phyloP scores from a whole-genome alignment of 768 basidiomycete species.

The Lyophyllum decastes region DNA sequence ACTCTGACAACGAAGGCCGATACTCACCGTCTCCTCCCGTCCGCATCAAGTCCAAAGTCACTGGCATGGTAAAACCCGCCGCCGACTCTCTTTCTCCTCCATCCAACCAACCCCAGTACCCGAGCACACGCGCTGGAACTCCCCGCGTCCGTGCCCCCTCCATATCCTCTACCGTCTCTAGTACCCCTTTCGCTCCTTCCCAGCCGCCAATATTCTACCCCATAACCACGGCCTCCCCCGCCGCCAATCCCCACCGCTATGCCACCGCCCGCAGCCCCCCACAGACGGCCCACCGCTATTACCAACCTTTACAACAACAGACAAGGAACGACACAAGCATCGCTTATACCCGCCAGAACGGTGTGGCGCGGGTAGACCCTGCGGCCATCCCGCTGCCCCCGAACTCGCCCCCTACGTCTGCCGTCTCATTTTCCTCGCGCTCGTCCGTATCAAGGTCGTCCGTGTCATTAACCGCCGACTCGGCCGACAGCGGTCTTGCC shows the following conservation, averaged over 20 bases:
- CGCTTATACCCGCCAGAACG: not conserved
- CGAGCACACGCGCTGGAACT: constrained; percentile 26
- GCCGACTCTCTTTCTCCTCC: constrained; percentile 19
- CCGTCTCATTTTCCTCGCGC: constrained; percentile 76
- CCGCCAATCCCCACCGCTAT: constrained; percentile 63
- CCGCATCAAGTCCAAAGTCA: constrained; percentile 65
- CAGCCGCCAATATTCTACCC: constrained; percentile 45
- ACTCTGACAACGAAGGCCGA: constrained; percentile 14
- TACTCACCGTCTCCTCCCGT: constrained; percentile 26
- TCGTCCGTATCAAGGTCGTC: constrained; percentile 66
- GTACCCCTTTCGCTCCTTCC: constrained; percentile 11
- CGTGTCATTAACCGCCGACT: constrained; percentile 38
- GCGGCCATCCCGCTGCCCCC: constrained; percentile 57
- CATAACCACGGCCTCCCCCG: constrained; percentile 55
- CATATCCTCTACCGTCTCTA: constrained; percentile 36
- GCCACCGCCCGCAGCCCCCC: constrained; percentile 34
- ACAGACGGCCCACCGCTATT: constrained; percentile 30
- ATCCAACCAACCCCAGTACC: constrained; percentile 19
- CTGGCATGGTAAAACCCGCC: constrained; percentile 42
- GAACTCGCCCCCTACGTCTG: constrained; percentile 66
- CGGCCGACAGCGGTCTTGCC: constrained; percentile 29
- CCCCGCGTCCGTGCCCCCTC: constrained; percentile 40
- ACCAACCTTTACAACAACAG: constrained; percentile 28
- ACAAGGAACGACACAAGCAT: not conserved
- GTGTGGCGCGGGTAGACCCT: constrained; percentile 44